Conservation (phyloP, 2,329 filamentous ascomycete species). For the Colletotrichum chrysophilum region DNA sequence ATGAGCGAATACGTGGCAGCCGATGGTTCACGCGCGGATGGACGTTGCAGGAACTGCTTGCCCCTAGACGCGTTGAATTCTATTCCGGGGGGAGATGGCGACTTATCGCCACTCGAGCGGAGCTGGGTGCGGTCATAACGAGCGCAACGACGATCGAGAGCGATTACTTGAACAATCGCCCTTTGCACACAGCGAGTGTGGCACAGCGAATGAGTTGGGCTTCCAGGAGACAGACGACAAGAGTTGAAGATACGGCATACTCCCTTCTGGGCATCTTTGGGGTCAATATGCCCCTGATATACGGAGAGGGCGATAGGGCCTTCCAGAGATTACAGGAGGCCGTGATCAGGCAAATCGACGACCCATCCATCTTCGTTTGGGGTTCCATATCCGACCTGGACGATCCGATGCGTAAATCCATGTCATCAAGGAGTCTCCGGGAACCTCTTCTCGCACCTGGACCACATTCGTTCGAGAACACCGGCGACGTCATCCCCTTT, state of each 20-base stretch:
- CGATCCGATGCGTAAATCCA: background rate
- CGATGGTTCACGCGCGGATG: background rate
- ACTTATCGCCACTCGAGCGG: background rate
- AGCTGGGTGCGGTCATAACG: background rate
- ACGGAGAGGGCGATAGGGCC: slow-evolving; percentile 21
- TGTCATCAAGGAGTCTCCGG: fast-evolving
- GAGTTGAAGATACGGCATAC: slow-evolving; percentile 28
- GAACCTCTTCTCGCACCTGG: background rate
- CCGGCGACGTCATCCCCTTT: background rate
- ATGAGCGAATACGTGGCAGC: background rate
- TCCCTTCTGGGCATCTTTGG: slow-evolving; percentile 30
- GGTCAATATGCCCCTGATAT: slow-evolving; percentile 23
- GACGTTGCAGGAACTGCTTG: background rate
- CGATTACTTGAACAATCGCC: background rate
- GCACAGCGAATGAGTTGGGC: slow-evolving; percentile 24
- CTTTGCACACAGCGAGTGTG: background rate
- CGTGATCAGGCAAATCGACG: background rate
- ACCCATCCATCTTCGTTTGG: background rate
- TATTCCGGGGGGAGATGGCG: background rate
- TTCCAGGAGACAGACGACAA: slow-evolving; percentile 24
- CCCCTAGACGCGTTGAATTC: background rate
- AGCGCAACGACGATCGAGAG: background rate
- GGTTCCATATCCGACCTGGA: background rate
- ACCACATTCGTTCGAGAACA: background rate
- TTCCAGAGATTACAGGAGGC: slow-evolving; percentile 24